Base-by-base conservation (phyloP, 31 red algal species). In the Endocladia muricata region DNA sequence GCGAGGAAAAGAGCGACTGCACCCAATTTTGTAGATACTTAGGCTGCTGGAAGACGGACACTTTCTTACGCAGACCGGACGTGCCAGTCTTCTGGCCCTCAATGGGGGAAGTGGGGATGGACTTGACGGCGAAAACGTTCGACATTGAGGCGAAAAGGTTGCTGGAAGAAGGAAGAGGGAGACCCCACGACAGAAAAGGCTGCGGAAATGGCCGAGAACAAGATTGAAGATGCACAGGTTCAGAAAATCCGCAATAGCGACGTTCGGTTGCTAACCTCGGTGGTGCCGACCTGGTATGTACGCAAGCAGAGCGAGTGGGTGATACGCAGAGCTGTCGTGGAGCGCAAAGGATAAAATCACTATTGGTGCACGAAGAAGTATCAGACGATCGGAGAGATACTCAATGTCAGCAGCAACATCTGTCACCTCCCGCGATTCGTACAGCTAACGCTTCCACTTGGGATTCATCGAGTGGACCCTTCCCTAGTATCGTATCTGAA, bases 41-140 rank as follows among this genome's bases (percentile, higher is more conserved):
- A 33, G 74, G 77, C 65, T 84, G 62, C 25, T 84, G 89, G 61
- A 94, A 98, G 55, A 93, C 86, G 15, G 61, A 37, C 2, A 87
- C 82, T 76, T 99, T 99, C 57, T 99, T 99, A 4, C 96, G 88
- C 19, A 99, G 78, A 6, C 96, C 96, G 33, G 87, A 92, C 22
- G 96, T 99, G 2, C 96, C 96, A 15, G 88, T 92, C 78, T 95
- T 95, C 44, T 95, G 92, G 11, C 93, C 96, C 3, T 99, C 89
- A 52, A 97, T 90, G 34, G 92, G 92, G 4, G 79, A 2, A 0
- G 92, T 95, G 41, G 73, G 73, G 1, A 95, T 61, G 30, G 78
- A 59, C 1, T 31, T 43, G 15, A 75, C 37, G 70, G 68, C 29
- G 81, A 61, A 85, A 15, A 36, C n/a, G 39, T 19, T 21, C 5